Base-by-base conservation (phyloP, 495 filamentous ascomycete species). In the Lichenothelia convexa region DNA sequence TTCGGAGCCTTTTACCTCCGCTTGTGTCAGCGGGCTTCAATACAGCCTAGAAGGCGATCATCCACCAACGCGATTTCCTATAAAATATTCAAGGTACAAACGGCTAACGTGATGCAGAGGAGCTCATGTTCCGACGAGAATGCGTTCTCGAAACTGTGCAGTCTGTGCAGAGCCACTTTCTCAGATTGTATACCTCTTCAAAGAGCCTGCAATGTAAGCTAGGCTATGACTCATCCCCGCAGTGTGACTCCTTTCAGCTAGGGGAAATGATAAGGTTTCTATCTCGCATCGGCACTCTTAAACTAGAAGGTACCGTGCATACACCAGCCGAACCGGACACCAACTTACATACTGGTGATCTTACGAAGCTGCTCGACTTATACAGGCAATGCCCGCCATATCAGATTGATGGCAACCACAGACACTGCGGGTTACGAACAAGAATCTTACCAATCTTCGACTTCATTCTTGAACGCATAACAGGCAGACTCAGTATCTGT, bases 261-360 rank as follows among this genome's bases (percentile, higher is more conserved):
- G 84, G 84, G 12, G 80, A 91, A 56, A 83, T 84, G 64, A 56
- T 80, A 41, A 77, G 79, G 26, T 93, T 91, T 52, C 74, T 93
- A 18, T 49, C 64, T 3, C 61, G 51, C 18, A 48, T 56, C 16
- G 57, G 55, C 8, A 63, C 48, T 0, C 41, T 67, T 16, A 45
- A 50, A 9, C 29, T 65, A 22, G 56, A 57, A 47, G 55, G 55
- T 8, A 49, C 55, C 16, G 46, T 59, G 24, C 41, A 48, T 36
- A 22, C 31, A 33, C 13, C 34, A 11, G 56, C 58, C 6, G 43
- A 45, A 8, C 30, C 44, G 0, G 38, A 50, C 34, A 41, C 50
- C 9, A n/a, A n/a, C n/a, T n/a, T n/a, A n/a, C 58, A 64, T 34
- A 34, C 33, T 2, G 59, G 64, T 0, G 64, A 71, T 37, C 63